Conservation (phyloP, 192 early-diverging fungal species). For the Backusella parvicylindrica region DNA sequence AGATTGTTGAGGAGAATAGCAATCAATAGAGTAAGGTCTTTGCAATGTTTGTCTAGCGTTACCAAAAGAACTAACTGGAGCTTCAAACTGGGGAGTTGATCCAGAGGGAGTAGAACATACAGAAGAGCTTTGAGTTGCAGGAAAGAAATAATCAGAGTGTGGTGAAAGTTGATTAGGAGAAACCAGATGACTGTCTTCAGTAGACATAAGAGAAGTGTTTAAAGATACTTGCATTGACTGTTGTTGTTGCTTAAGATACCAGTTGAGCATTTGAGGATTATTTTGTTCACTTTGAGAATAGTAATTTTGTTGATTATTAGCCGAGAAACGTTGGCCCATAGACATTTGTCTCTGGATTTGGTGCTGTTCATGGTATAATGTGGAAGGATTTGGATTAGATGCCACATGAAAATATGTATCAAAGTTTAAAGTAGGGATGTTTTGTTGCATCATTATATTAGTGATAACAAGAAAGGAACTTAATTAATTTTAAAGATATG, state of each 20-base stretch:
- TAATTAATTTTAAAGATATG: background rate
- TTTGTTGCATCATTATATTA: background rate
- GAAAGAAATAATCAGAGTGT: background rate
- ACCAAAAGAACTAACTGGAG: background rate
- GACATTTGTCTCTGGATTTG: background rate
- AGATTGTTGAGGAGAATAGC: background rate
- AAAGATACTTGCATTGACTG: background rate
- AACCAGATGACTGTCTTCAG: background rate
- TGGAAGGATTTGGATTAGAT: background rate
- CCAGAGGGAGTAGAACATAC: background rate
- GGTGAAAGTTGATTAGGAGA: background rate
- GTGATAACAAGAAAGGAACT: background rate
- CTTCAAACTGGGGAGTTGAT: background rate
- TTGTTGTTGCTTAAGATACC: background rate
- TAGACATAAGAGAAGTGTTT: background rate
- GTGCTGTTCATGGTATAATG: background rate
- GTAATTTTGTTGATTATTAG: background rate
- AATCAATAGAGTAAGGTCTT: background rate
- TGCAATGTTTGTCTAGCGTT: background rate
- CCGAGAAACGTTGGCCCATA: background rate
- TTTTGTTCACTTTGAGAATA: background rate
- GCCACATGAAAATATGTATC: conserved; percentile 3
- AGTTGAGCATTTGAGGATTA: background rate
- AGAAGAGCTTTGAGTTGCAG: background rate
- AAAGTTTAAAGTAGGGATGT: conserved; percentile 6